These are phyloP conservation scores for Orbilia oligospora DNA, from an alignment of 2,329 filamentous ascomycete genomes.

Conservation along the genomic window DNA sequence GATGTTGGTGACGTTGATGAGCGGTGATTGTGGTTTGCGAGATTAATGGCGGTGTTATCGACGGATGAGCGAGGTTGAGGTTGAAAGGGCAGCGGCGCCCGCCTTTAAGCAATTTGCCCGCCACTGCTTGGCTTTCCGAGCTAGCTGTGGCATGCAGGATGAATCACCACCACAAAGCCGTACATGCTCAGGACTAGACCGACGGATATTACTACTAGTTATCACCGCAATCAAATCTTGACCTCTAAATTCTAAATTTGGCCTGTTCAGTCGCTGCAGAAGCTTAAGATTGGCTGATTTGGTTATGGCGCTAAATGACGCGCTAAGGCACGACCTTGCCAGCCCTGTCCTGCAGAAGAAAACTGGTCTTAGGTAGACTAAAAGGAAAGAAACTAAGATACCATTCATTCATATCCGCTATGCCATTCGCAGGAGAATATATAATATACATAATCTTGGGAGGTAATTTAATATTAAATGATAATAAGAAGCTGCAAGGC, in stretches of 20 bases:
- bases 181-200: background rate
- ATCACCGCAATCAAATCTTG: constrained; percentile 3
- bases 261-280: constrained; percentile 22
- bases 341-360: constrained; percentile 12
- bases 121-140: constrained; percentile 30
- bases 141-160: constrained; percentile 41
- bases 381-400: constrained; percentile 10
- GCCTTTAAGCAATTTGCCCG: constrained; percentile 52
- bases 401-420: constrained; percentile 27
- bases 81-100: constrained; percentile 49
- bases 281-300: constrained; percentile 38
- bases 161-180: constrained; percentile 38
- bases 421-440: constrained; percentile 24
- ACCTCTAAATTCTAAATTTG: constrained; percentile 50
- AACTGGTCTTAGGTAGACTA: background rate
- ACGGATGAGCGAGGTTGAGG: constrained; percentile 30
- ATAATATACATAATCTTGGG: constrained; percentile 29
- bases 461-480: constrained; percentile 28
- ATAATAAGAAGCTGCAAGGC: constrained; percentile 10
- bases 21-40: background rate
- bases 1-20: background rate
- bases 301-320: constrained; percentile 45
- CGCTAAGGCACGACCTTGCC: constrained; percentile 38
- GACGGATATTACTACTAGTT: constrained; percentile 8
- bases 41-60: constrained; percentile 20